Evolutionary conservation across 352 stramenopile species (phyloP), one percentile per base, ranked within the genome.

Genomic region (Phytophthora cajani): DNA sequence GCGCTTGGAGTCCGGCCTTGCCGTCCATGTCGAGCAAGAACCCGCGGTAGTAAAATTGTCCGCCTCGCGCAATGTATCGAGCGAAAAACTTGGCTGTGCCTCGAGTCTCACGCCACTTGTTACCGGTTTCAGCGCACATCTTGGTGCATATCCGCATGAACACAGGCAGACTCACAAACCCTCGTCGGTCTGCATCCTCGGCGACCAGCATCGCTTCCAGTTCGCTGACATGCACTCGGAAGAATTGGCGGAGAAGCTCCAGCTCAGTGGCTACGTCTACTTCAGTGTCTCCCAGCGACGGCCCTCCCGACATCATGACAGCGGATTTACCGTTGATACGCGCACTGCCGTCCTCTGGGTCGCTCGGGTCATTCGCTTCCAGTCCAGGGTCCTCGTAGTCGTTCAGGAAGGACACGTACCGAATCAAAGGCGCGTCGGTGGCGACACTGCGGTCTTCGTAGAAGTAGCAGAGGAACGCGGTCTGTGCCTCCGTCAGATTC

Each of bases 361-460:
- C 61, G 4, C 47, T 60, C 2, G 53, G 25, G 25, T 76, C 65
- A 2, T 69, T 71, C 0, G 69, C 47, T 70, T 90, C 84, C 2
- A 92, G 71, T 8, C 84, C 82, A 0, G 84, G 79, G 56, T 90
- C 84, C 47, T 92, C 86, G 56, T 88, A 93, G 68, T 93, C 84
- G 2, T 75, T 92, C 44, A 93, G 23, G 58, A 92, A 93, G 0
- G 84, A 92, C 12, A 72, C 74, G 65, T 91, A 93, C 23, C 86
- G 84, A 36, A 93, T 89, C 40, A 87, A 73, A 32, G 89, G 75
- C 2, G 85, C 62, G 50, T 92, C 84, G 5, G 75, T 74, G 51
- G 82, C 75, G 32, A 90, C 53, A 44, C 81, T 88, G 47, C 81
- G 84, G 69, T 93, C 86, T 58, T 92, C 86, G 69, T 93, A 93